A percentile compares a stretch with the other conserved stretches of the same genome.
Conservation (phyloP, 2,329 filamentous ascomycete genomes). For the Sporothrix protearum region DNA sequence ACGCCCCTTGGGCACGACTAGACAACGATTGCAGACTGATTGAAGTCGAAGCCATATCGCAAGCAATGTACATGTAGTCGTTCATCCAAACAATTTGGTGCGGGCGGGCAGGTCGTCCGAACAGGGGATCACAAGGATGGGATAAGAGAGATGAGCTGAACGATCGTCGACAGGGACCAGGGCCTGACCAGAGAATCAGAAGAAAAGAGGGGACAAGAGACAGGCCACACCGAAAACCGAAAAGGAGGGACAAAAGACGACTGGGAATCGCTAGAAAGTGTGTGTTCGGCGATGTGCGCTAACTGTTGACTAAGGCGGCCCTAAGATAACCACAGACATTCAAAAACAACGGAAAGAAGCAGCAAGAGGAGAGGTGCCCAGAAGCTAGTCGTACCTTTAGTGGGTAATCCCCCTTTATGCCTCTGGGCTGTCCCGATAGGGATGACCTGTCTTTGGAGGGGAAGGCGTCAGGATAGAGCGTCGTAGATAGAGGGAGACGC, state of each 20-base stretch:
- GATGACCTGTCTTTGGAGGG: not conserved
- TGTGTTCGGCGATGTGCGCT: not conserved
- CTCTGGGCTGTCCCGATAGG: not conserved
- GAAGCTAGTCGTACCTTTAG: not conserved
- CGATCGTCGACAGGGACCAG: not conserved
- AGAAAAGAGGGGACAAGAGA: no score
- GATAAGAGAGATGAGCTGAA: not conserved
- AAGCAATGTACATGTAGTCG: not conserved
- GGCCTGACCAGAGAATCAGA: not conserved
- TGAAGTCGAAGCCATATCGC: not conserved
- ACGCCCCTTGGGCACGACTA: not conserved
- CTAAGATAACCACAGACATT: not conserved
- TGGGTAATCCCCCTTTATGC: not conserved
- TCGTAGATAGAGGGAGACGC: not conserved
- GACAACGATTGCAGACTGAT: no score
- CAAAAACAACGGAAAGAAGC: not conserved
- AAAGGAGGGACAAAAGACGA: not conserved
- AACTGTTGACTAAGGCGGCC: not conserved
- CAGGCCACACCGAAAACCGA: not conserved
- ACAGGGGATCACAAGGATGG: not conserved
- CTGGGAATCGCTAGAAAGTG: not conserved
- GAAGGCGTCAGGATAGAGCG: no score
- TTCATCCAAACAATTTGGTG: not conserved
- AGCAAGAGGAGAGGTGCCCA: not conserved
- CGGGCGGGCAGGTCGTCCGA: not conserved